Evolutionary conservation across 2,329 filamentous ascomycete species (phyloP), one percentile per base, ranked within the genome.

Genomic region (Fusarium aywerte): DNA sequence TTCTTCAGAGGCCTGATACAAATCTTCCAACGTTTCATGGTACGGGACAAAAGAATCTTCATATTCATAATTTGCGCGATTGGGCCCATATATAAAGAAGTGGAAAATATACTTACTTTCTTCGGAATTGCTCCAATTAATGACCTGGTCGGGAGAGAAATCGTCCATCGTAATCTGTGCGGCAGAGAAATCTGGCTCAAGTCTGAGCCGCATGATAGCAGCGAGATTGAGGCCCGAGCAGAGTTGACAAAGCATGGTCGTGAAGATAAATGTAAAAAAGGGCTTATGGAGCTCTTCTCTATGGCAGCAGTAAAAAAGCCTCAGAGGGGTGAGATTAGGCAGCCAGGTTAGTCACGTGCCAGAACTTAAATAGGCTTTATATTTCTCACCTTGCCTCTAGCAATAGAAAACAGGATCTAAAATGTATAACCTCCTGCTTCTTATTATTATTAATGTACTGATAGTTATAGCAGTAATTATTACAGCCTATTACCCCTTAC

Each of bases 21-120:
- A 8, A 1, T 36, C 31, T 2, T 27, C 1, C 0, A 38, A 0
- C 0, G 21, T 10, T 2, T 6, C 0, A 5, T 53, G 15, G 8
- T 36, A 57, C 1, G 47, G 23, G 0, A 53, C 8, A 16, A 51
- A 10, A 5, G 3, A 3, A 0, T n/a, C 4, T 5, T 23, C 33
- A 4, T 4, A 18, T 6, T 1, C 23, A 8, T 47, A 3, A 0
- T 5, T 12, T 1, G 12, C 21, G 12, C 4, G 21, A n/a, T 5
- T 4, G 12, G 9, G 3, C 36, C 15, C 4, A 12, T 3, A 7
- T 31, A 35, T 5, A 4, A 5, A 13, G 8, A 38, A 39, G 6
- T 36, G 9, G 15, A 31, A 48, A 7, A 32, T 25, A n/a, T 18
- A 16, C 7, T 2, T n/a, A 32, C 29, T 16, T 3, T 9, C 20